Base-by-base conservation (phyloP, 768 basidiomycete genomes). In the Cystoderma amianthinum region DNA sequence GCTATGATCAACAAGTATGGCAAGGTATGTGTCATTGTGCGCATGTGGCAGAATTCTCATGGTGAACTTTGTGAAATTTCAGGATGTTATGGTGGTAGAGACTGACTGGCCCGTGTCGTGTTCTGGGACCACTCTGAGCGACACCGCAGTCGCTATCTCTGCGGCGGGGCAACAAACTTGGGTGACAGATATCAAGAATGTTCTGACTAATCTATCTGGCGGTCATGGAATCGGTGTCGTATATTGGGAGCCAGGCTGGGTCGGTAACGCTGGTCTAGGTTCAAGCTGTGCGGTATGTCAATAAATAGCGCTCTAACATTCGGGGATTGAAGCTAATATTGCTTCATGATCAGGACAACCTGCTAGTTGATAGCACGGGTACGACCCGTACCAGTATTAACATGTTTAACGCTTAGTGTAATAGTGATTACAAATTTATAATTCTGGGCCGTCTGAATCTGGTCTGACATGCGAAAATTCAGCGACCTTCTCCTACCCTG, bases 171-270 rank as follows among this genome's bases (percentile, higher is more conserved):
- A 82, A 52, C 57, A 63, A 15, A 64, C 61, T 1, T 80, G 78
- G 76, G 65, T 76, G 4, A 54, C 62, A 6, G 71, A 67, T 32
- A 77, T 80, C 45, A 65, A 61, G 40, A 66, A 60, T 34, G 69
- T 72, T 2, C 51, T 82, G 18, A 53, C 60, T 15, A 60, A 55
- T 3, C 47, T 80, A 2, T 62, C 72, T n/a, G 71, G 72, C 7
- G 68, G 73, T 5, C 72, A 67, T 55, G 69, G 68, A 7, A 51
- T 67, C 32, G 69, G 71, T 3, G 63, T 73, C 48, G 67, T 74
- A n/a, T 80, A 81, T 51, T 82, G 79, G 80, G 78, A 82, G 48
- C 79, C 79, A 16, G 77, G 65, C 35, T 82, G 80, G 79, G 64
- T 80, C 36, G 77, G 76, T 2, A 78, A 68, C 44, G 77, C 74